Conservation (phyloP, 257 asterid species). For the Thymus quinquecostatus region DNA sequence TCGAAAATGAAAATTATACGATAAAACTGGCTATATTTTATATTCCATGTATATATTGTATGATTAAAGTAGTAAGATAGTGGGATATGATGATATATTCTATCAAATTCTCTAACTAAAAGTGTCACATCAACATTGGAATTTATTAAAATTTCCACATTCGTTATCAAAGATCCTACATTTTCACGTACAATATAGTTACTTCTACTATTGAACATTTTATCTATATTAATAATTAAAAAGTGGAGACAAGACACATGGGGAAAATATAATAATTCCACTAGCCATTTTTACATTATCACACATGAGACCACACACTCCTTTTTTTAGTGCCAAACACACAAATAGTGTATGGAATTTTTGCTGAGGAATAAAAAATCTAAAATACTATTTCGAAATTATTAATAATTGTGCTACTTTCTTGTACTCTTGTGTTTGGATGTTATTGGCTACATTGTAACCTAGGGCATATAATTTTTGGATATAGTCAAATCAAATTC, state of each 20-base stretch:
- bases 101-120: neutral
- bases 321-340: neutral
- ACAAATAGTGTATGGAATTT: neutral
- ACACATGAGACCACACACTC: neutral
- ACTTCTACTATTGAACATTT: neutral
- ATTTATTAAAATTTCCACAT: neutral
- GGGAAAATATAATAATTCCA: neutral
- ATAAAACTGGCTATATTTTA: no score
- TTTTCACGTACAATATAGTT: neutral
- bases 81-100: no score
- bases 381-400: neutral
- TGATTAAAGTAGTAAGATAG: no score
- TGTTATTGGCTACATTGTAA: slow-evolving; percentile 4
- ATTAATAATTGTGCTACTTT: slow-evolving; percentile 1
- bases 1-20: no score
- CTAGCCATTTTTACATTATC: neutral
- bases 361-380: neutral
- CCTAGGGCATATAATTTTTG: neutral
- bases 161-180: neutral
- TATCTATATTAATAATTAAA: neutral
- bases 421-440: neutral
- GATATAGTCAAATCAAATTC: neutral
- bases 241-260: slow-evolving; percentile 3
- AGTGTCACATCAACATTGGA: neutral
- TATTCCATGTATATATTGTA: no score